Evolutionary conservation across 208 protist species (phyloP), one percentile per base, ranked within the genome.

Genomic region (Wallacemonas sp.): DNA sequence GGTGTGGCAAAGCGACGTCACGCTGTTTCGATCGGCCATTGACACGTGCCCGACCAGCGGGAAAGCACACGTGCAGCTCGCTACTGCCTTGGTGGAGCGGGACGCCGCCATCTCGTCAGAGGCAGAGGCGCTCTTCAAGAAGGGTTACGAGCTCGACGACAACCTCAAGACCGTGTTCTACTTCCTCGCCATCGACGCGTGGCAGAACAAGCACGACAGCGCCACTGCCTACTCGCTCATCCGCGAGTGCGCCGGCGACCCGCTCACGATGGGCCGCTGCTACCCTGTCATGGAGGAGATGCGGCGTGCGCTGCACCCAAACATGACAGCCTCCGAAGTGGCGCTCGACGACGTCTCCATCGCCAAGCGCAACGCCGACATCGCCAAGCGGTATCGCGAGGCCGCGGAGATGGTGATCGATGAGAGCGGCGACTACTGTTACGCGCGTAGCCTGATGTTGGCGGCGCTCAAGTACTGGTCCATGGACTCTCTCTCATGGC

Each of bases 21-120:
- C 43, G n/a, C 68, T 90, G 4, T 90, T 90, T 56, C 60, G 65
- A 17, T 33, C 74, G 8, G 80, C 80, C 2, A 46, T 81, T 17
- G 14, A 55, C 34, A 65, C 73, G 9, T 90, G 85, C 68, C 80
- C 80, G 11, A 80, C 52, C 39, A 87, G 85, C 57, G 85, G 78
- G 23, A 90, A 90, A 61, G 39, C 48, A 9, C 62, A 78, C 47
- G 52, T 32, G 29, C 72, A 77, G 38, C 41, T 83, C 1, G 83
- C 65, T 3, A 44, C 56, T 17, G 48, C 74, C 12, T 1, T 80
- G 9, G 36, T 73, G 21, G 26, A 23, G 33, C 61, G 63, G 8
- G 61, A 76, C 26, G n/a, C 17, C 3, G 23, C 8, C 24, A 38
- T 85, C 23, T 74, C 64, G 5, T 26, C 39, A 0, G 80, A 84